phyloP scores from a whole-genome alignment of 2,329 filamentous ascomycete genomes.

The Botrytis sinoallii region DNA sequence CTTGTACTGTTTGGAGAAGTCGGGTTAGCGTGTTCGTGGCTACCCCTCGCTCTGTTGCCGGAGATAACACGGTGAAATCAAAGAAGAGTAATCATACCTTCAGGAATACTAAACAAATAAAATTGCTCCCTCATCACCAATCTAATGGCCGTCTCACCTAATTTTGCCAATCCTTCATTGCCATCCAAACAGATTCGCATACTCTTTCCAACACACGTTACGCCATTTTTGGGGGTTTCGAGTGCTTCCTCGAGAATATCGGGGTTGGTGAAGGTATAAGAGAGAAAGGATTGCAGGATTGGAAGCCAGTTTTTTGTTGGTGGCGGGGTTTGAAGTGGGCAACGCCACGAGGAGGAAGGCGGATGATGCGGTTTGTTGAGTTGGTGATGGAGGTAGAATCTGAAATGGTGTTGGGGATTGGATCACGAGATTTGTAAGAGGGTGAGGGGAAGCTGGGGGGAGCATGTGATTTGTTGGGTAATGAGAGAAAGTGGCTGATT shows the following conservation, averaged over 20 bases:
- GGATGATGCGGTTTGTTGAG: background rate
- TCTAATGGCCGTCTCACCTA: slow-evolving; percentile 26
- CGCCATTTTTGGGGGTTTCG: slow-evolving; percentile 25
- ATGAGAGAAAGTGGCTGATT: background rate
- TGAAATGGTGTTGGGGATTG: background rate
- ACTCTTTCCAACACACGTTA: slow-evolving; percentile 23
- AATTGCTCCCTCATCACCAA: slow-evolving; percentile 25
- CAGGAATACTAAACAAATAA: slow-evolving; percentile 24
- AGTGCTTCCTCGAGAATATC: slow-evolving; percentile 30
- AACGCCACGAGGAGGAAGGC: background rate
- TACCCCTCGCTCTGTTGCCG: background rate
- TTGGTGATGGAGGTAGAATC: background rate
- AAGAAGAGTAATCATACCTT: slow-evolving; percentile 14
- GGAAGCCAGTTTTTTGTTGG: slow-evolving; percentile 15
- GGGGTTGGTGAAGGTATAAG: slow-evolving; percentile 24
- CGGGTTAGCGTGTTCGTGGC: background rate
- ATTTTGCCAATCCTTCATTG: slow-evolving; percentile 25
- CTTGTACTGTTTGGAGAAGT: background rate
- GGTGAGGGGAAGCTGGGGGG: background rate
- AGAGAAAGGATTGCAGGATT: slow-evolving; percentile 21
- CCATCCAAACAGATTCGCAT: slow-evolving; percentile 22
- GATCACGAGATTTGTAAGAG: background rate
- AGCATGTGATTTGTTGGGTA: background rate
- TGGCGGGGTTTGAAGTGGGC: background rate
- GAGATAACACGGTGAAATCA: background rate